These are phyloP conservation scores for Sporothrix dimorphospora DNA, from an alignment of 2,329 filamentous ascomycete genomes.

Conservation along the genomic window DNA sequence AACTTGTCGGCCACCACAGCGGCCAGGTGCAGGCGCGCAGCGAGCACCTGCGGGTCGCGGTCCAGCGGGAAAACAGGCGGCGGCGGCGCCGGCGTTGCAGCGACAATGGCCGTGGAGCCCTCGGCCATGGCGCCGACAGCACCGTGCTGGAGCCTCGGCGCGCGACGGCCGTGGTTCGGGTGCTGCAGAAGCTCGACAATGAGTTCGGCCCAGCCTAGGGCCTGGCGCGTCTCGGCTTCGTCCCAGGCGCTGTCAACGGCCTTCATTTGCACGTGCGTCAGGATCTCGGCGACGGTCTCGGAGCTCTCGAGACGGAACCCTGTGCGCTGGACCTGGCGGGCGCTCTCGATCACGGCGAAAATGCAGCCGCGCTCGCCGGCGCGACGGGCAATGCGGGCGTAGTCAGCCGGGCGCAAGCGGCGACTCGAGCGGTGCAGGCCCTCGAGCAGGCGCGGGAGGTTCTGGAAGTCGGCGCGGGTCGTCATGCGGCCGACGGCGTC, in stretches of 20 bases:
- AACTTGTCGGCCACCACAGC: constrained; percentile 45
- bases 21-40: constrained; percentile 49
- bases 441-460: constrained; percentile 56
- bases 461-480: constrained; percentile 54
- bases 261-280: constrained; percentile 47
- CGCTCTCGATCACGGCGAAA: constrained; percentile 54
- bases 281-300: constrained; percentile 47
- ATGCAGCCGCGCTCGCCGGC: constrained; percentile 48
- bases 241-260: constrained; percentile 46
- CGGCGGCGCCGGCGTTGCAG: constrained; percentile 19
- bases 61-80: constrained; percentile 40
- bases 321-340: constrained; percentile 51
- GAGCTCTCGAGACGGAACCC: constrained; percentile 48
- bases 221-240: constrained; percentile 44
- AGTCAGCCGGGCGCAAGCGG: constrained; percentile 42
- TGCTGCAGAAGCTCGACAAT: constrained; percentile 56
- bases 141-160: constrained; percentile 27
- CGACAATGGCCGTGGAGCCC: background rate
- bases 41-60: constrained; percentile 50
- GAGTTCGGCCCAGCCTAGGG: constrained; percentile 51
- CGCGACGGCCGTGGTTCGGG: constrained; percentile 43
- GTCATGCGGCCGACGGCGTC: constrained; percentile 51
- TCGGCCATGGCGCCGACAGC: background rate
- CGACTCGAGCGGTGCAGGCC: constrained; percentile 50
- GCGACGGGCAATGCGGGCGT: constrained; percentile 47